Conservation (phyloP, 148 eudicot species). For the Beta vulgaris region DNA sequence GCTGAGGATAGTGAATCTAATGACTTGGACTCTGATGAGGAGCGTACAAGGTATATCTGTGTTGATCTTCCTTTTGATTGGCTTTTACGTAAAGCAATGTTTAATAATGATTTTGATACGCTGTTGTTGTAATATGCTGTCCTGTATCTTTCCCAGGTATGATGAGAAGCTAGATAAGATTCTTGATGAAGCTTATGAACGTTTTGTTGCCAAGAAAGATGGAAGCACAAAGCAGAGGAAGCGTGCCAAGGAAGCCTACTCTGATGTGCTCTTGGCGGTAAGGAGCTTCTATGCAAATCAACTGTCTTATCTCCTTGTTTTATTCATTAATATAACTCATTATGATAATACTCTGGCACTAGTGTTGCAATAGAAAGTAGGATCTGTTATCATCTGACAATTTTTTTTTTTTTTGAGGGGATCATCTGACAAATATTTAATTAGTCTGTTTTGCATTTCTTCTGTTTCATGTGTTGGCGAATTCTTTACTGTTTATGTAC, state of each 20-base stretch:
- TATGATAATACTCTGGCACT: not conserved
- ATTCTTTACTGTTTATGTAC: not conserved
- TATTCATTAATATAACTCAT: not conserved
- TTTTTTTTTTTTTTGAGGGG: not conserved
- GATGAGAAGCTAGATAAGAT: slow-evolving; percentile 61
- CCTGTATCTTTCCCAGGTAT: slow-evolving; percentile 41
- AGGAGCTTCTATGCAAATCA: not conserved
- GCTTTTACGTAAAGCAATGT: not conserved
- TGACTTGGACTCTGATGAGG: slow-evolving; percentile 81
- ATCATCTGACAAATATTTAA: no score
- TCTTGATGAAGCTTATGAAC: slow-evolving; percentile 78
- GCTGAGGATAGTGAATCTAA: slow-evolving; percentile 36
- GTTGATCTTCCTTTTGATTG: not conserved
- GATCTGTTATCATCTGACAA: not conserved
- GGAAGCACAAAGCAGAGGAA: slow-evolving; percentile 86
- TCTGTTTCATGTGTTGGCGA: not conserved
- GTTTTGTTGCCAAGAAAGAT: slow-evolving; percentile 50
- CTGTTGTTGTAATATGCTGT: not conserved
- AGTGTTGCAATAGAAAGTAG: not conserved
- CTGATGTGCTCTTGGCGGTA: slow-evolving; percentile 60
- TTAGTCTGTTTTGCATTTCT: not conserved
- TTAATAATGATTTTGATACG: not conserved
- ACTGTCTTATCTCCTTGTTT: not conserved
- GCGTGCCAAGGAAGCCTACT: slow-evolving; percentile 52
- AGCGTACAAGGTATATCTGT: slow-evolving; percentile 49